Evolutionary conservation across 2,329 filamentous ascomycete species (phyloP).

Genomic region (Claviceps spartinae): DNA sequence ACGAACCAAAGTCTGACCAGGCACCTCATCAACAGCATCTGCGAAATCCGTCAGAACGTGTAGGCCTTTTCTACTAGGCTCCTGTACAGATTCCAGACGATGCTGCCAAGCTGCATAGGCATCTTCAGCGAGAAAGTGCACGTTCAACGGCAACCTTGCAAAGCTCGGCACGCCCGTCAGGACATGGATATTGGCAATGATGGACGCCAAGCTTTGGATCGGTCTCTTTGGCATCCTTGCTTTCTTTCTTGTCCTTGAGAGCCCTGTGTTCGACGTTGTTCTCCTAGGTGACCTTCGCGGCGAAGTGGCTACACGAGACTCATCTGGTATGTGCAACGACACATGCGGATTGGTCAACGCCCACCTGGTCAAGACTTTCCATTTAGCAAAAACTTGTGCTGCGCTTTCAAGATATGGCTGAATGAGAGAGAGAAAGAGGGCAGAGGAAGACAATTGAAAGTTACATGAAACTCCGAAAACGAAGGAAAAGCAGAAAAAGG

Average conservation of each 20-base stretch:
- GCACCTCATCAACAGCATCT: conserved; percentile 8
- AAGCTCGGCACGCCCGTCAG: conserved; percentile 72
- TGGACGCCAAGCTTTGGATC: conserved; percentile 46
- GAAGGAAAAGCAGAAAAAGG: not conserved
- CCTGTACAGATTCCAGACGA: conserved; percentile 37
- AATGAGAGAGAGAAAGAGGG: not conserved
- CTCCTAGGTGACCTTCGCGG: conserved; percentile 19
- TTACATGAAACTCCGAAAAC: conserved; percentile 44
- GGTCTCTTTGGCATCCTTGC: conserved; percentile 44
- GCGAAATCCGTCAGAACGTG: conserved; percentile 44
- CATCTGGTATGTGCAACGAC: conserved; percentile 61
- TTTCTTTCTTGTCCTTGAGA: conserved; percentile 21
- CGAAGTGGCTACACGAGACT: conserved; percentile 43
- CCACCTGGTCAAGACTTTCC: conserved; percentile 47
- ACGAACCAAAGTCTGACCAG: conserved; percentile 14
- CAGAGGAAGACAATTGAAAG: not conserved
- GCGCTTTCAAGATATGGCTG: conserved; percentile 8
- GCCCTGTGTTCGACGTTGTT: no score
- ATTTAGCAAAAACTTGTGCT: conserved; percentile 3
- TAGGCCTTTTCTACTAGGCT: conserved; percentile 33
- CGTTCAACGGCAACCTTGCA: conserved; percentile 62
- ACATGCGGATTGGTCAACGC: conserved; percentile 77
- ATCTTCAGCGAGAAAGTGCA: conserved; percentile 66
- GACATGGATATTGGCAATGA: conserved; percentile 69
- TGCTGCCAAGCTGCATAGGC: conserved; percentile 55